These are phyloP conservation scores for Polysphondylium violaceum DNA, from an alignment of 78 protist genomes.

Conservation along the genomic window DNA sequence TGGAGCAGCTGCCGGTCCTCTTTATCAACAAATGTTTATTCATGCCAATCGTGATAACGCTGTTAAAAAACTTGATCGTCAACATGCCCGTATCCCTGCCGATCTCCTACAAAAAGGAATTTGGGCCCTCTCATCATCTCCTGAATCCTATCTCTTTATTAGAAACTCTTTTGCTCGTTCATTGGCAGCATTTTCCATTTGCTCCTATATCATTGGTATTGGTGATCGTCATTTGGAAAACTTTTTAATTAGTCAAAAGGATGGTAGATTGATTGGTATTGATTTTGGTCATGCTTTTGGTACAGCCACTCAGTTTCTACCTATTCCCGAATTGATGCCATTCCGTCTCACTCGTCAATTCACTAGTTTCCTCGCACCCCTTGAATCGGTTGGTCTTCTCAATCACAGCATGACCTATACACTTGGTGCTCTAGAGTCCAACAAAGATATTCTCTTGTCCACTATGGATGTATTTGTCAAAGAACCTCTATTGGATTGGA, in stretches of 20 bases:
- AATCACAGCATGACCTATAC: constrained; percentile 83
- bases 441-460: constrained; percentile 75
- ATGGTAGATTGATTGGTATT: constrained; percentile 93
- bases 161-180: constrained; percentile 84
- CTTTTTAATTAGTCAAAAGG: constrained; percentile 79
- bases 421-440: constrained; percentile 74
- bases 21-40: constrained; percentile 75
- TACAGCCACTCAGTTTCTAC: constrained; percentile 90
- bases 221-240: constrained; percentile 98
- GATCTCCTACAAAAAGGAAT: constrained; percentile 77
- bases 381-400: constrained; percentile 80
- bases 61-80: constrained; percentile 32
- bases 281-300: constrained; percentile 99
- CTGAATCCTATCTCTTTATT: constrained; percentile 83
- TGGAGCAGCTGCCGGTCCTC: constrained; percentile 45
- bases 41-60: constrained; percentile 38
- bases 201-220: constrained; percentile 91
- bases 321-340: constrained; percentile 96
- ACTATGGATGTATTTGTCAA: constrained; percentile 88
- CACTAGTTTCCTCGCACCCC: constrained; percentile 78
- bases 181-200: constrained; percentile 82
- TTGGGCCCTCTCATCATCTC: constrained; percentile 26
- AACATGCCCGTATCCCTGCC: constrained; percentile 42
- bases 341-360: constrained; percentile 95
- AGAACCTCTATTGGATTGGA: constrained; percentile 95